These are phyloP conservation scores for Russula lepida DNA, from an alignment of 768 basidiomycete genomes.

Conservation along the genomic window DNA sequence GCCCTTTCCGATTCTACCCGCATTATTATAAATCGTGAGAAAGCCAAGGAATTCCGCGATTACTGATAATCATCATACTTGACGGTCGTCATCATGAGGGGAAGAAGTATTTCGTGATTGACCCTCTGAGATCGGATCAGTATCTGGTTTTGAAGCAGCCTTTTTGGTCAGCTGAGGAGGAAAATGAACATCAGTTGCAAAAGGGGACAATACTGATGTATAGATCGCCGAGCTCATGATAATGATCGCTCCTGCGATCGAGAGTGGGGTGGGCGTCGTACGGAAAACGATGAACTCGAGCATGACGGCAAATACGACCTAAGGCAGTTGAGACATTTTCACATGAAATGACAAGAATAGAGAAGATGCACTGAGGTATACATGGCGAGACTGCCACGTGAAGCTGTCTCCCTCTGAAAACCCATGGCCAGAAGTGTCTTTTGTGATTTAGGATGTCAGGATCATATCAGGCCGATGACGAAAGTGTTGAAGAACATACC, in stretches of 20 bases:
- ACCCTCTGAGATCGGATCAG: neutral
- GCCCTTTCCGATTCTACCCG: neutral
- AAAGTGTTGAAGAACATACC: constrained; percentile 16
- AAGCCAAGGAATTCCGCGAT: no score
- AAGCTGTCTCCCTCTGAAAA: constrained; percentile 56
- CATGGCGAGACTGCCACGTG: constrained; percentile 51
- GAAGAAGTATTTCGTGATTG: neutral
- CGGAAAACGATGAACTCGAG: constrained; percentile 62
- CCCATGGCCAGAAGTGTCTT: constrained; percentile 54
- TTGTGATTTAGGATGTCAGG: neutral
- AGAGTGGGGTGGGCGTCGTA: constrained; percentile 47
- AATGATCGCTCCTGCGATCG: constrained; percentile 52
- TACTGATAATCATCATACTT: neutral
- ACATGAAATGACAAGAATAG: neutral
- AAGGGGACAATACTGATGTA: constrained; percentile 44
- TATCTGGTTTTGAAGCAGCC: neutral
- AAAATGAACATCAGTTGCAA: neutral
- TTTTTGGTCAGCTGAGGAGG: constrained; percentile 1
- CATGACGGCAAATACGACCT: constrained; percentile 62
- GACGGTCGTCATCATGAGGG: neutral
- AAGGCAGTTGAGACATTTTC: neutral
- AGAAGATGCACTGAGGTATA: constrained; percentile 41
- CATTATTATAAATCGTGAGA: no score
- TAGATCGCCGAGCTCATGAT: constrained; percentile 58
- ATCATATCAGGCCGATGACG: neutral